Percentiles rank a stretch among this genome's conserved stretches.
Evolutionary conservation across 2,329 filamentous ascomycete genomes (phyloP).

Genomic region (Aspergillus quadrilineatus): DNA sequence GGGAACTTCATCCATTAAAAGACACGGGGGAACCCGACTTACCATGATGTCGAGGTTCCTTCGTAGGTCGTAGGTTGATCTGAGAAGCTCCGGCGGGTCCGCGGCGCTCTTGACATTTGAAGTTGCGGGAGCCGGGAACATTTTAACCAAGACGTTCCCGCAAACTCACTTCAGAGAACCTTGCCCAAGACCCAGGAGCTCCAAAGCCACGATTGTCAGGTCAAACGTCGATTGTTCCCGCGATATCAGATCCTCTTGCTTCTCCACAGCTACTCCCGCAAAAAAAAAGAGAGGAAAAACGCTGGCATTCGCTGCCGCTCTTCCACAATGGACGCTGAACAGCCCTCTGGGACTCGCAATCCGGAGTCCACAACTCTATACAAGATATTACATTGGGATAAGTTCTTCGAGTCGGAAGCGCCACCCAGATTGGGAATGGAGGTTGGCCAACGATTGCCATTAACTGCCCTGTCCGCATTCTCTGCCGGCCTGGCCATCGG

Average conservation of each 20-base stretch:
- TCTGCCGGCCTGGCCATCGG: slow-evolving; percentile 70
- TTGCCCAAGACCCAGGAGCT: not conserved
- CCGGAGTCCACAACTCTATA: slow-evolving; percentile 20
- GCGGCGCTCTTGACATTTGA: slow-evolving; percentile 9
- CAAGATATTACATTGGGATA: slow-evolving; percentile 37
- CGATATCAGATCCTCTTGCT: not conserved
- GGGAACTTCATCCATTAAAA: not conserved
- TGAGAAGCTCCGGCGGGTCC: slow-evolving; percentile 15
- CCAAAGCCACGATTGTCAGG: not conserved
- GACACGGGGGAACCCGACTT: not conserved
- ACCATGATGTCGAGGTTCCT: slow-evolving; percentile 18
- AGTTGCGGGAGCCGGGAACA: not conserved
- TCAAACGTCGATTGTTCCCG: not conserved
- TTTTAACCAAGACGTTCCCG: not conserved
- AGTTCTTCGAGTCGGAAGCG: slow-evolving; percentile 38
- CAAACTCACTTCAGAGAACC: slow-evolving; percentile 1
- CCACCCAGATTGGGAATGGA: slow-evolving; percentile 59
- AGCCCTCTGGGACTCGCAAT: slow-evolving; percentile 8
- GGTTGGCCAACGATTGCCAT: slow-evolving; percentile 63
- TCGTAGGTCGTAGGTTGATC: slow-evolving; percentile 15
- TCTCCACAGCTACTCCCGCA: not conserved
- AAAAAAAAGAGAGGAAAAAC: not conserved
- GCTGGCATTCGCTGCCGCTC: no score
- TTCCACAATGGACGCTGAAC: slow-evolving; percentile 17
- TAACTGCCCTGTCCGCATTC: slow-evolving; percentile 64